phyloP scores from a whole-genome alignment of 768 basidiomycete species.

The Lactarius psammicola region DNA sequence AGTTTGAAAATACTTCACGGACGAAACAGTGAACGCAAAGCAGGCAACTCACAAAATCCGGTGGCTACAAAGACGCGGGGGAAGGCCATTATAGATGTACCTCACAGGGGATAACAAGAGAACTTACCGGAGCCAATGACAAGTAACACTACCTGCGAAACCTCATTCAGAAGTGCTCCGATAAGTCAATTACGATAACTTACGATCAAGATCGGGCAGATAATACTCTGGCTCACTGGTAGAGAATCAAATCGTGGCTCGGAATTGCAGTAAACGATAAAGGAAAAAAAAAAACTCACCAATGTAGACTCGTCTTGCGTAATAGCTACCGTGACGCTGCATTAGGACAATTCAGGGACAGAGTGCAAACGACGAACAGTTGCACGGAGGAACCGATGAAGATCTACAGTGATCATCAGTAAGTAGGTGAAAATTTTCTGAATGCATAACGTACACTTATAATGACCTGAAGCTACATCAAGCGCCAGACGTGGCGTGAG shows the following conservation, averaged over 20 bases:
- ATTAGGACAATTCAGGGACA: not conserved
- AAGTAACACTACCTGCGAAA: slow-evolving; percentile 36
- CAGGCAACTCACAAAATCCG: slow-evolving; percentile 29
- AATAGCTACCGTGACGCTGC: not conserved
- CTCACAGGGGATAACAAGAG: not conserved
- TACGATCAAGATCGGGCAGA: slow-evolving; percentile 4
- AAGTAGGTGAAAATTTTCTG: not conserved
- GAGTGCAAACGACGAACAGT: not conserved
- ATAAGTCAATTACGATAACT: not conserved
- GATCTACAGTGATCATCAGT: not conserved
- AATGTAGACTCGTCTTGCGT: slow-evolving; percentile 10
- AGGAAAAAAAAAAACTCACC: not conserved
- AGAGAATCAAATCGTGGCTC: not conserved
- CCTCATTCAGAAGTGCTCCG: not conserved
- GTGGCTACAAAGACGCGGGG: slow-evolving; percentile 19
- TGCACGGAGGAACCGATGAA: not conserved
- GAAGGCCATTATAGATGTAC: not conserved
- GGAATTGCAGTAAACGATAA: not conserved
- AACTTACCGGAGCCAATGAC: slow-evolving; percentile 44
- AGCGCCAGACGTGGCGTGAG: too few species aligned
- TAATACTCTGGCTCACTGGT: slow-evolving; percentile 2
- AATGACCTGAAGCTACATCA: not conserved
- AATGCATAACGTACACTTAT: not conserved
- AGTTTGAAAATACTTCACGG: not conserved
- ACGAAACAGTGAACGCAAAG: not conserved